Evolutionary conservation across 2,329 filamentous ascomycete genomes (phyloP), one percentile per base, ranked within the genome.

Genomic region (Cyclaneusma minus): DNA sequence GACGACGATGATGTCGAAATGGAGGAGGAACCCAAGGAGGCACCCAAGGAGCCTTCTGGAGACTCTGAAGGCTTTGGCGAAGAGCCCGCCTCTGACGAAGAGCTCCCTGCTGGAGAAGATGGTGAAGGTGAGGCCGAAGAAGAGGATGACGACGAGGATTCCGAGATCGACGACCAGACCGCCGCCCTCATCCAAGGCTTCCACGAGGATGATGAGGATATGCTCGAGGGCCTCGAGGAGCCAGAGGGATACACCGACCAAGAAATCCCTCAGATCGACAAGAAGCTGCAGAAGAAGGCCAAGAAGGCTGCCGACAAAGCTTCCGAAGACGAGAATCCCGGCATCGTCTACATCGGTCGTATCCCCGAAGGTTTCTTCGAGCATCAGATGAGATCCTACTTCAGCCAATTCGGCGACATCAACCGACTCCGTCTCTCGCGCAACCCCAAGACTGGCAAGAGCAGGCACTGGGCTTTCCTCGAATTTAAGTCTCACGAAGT

Each of bases 291-390:
- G 28, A 58, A 62, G 41, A 55, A 59, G 35, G 54, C 25, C 29
- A 42, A 39, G 28, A 51, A 51, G 35, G 40, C 41, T 4, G 54
- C 59, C 13, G 51, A 55, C 14, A 48, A 54, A 38, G 42, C 40
- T 15, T 39, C 34, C 16, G 44, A 44, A 12, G 56, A 58, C 30
- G 60, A 64, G 24, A 64, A 67, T 27, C 69, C 80, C 2, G 87
- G 85, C 24, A 75, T 89, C 21, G 64, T 95, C 45, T 95, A 93
- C 55, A 64, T 98, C 43, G 84, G 82, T 48, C 82, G 84, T 37
- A 76, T 93, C 33, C 85, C 85, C 20, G 82, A 89, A 55, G 81
- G 89, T 56, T 98, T 98, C 69, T 95, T 87, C 63, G 89, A 98
- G 58, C 70, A 84, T 44, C 79, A 95, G 56, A 91, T 98, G 78